Base-by-base conservation (phyloP, 495 filamentous ascomycete genomes). In the Echria macrotheca region DNA sequence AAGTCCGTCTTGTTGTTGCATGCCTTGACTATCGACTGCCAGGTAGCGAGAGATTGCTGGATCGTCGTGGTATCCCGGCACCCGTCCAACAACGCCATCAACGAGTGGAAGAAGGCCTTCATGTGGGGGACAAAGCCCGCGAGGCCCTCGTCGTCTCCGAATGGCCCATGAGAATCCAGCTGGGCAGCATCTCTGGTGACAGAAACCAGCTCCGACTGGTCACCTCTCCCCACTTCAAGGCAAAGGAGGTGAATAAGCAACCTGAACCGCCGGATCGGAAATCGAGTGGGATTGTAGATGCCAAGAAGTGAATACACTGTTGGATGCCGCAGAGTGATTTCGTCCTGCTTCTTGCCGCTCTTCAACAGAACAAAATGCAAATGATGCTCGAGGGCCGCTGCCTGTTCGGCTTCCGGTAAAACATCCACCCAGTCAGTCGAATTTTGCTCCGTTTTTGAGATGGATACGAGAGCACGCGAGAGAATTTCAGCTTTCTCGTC, bases 71-170 rank as follows among this genome's bases (percentile, higher is more conserved):
- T 47, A 26, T 73, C 62, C 3, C 79, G 72, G 37, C 72, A 63
- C 0, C 68, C 69, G 25, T 75, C 67, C 8, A 72, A 70, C n/a
- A 91, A 69, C 1, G 74, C 73, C 17, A 78, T 58, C 15, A 77
- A 63, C 4, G 83, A 71, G 1, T 64, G 56, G 31, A 79, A 69
- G 4, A 80, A 71, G 17, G 80, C 80, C 49, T 66, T 69, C 18
- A 91, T 62, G 54, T 91, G 80, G 9, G 67, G 67, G 5, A 74
- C 44, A 47, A 79, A 86, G 4, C 57, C 45, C 4, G 59, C 54
- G 10, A 91, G 57, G 10, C 73, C 74, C 18, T 59, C 44, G 57
- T 95, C 87, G 14, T 75, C 58, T 9, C 68, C 71, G 7, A 78
- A 47, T 7, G 66, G 57, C 3, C 48, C 53, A 9, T 59, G 57